Conservation (phyloP, 768 basidiomycete species). For the Boletus insuetus region DNA sequence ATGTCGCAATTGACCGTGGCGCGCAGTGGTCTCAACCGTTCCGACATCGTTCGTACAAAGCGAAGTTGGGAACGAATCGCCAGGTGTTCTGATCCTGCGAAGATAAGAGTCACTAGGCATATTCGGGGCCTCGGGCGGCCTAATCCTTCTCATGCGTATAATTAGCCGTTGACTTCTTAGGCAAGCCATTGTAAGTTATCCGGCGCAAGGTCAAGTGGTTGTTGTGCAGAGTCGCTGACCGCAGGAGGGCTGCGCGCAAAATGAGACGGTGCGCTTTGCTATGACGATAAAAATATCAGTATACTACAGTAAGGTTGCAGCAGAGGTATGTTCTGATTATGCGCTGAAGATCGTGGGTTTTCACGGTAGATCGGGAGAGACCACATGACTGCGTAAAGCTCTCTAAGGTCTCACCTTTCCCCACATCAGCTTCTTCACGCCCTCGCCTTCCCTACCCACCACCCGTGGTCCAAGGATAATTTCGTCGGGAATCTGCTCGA, state of each 20-base stretch:
- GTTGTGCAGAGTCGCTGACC: background rate
- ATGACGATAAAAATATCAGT: too few species aligned
- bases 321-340: constrained; percentile 1
- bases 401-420: constrained; percentile 20
- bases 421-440: constrained; percentile 32
- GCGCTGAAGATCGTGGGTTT: background rate
- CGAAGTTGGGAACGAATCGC: background rate
- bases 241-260: background rate
- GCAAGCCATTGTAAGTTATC: too few species aligned
- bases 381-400: background rate
- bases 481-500: constrained; percentile 55
- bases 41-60: constrained; percentile 10
- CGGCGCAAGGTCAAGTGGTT: background rate
- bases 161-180: too few species aligned
- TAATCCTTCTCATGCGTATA: background rate
- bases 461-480: constrained; percentile 31
- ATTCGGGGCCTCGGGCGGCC: constrained; percentile 7
- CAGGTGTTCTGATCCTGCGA: background rate
- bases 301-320: background rate
- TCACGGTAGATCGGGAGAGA: background rate
- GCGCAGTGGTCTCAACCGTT: constrained; percentile 7
- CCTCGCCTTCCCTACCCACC: constrained; percentile 34
- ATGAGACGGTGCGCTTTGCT: background rate
- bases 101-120: background rate
- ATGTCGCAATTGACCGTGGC: constrained; percentile 56